These are phyloP conservation scores for Akebia trifoliata DNA, from an alignment of 164 flowering plant genomes.

Conservation along the genomic window DNA sequence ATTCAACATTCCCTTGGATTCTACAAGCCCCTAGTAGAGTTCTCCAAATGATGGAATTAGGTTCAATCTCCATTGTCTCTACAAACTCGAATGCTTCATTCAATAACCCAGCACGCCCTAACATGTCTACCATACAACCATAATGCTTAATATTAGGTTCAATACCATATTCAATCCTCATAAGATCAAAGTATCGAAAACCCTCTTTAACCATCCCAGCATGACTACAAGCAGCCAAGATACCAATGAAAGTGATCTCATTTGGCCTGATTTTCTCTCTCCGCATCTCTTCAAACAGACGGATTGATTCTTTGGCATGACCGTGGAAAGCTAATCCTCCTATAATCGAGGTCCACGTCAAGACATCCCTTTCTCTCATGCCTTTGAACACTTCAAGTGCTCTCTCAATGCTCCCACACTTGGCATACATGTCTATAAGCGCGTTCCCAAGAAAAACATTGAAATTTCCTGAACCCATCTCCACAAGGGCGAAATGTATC, in stretches of 20 bases:
- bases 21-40: too few species aligned
- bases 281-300: conserved; percentile 41
- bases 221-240: conserved; percentile 60
- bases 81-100: too few species aligned
- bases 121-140: too few species aligned
- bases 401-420: conserved; percentile 54
- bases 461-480: conserved; percentile 23
- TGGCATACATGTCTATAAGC: conserved; percentile 63
- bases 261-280: conserved; percentile 35
- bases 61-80: too few species aligned
- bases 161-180: too few species aligned
- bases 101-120: too few species aligned
- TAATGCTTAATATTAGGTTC: too few species aligned
- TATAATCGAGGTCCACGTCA: conserved; percentile 58
- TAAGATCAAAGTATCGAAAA: too few species aligned
- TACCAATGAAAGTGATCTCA: too few species aligned
- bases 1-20: too few species aligned
- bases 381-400: conserved; percentile 42
- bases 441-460: conserved; percentile 46
- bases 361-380: conserved; percentile 46
- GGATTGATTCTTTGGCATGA: conserved; percentile 38
- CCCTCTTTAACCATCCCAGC: too few species aligned
- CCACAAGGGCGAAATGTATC: conserved; percentile 39
- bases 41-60: too few species aligned
- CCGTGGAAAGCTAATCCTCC: conserved; percentile 64